Conservation (phyloP, 352 stramenopile species). For the Halophytophthora polymorphica region DNA sequence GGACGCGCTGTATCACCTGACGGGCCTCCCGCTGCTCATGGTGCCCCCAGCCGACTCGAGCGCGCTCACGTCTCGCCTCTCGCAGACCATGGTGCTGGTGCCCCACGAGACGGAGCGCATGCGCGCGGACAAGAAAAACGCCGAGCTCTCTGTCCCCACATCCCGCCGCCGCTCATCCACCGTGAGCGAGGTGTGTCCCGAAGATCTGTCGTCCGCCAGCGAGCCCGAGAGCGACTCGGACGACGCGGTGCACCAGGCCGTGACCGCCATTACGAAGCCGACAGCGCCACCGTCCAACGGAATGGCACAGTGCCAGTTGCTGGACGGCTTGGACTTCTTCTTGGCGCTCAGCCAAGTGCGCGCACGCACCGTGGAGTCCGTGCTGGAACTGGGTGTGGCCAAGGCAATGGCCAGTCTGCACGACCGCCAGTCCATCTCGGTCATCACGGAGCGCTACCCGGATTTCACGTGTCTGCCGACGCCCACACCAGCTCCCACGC, state of each 20-base stretch:
- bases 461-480: conserved; percentile 58
- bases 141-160: conserved; percentile 14
- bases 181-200: conserved; percentile 22
- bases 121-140: conserved; percentile 30
- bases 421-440: conserved; percentile 41
- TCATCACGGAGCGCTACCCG: conserved; percentile 57
- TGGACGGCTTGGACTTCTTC: conserved; percentile 73
- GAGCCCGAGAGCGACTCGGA: conserved; percentile 19
- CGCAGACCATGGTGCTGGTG: conserved; percentile 3
- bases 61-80: conserved; percentile 13
- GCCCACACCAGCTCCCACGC: conserved; percentile 1
- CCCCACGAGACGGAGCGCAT: conserved; percentile 16
- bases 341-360: conserved; percentile 44
- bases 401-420: conserved; percentile 30
- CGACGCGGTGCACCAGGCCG: conserved; percentile 1
- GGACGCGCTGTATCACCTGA: conserved; percentile 25
- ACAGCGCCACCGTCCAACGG: not conserved
- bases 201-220: conserved; percentile 20
- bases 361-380: conserved; percentile 26
- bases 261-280: not conserved
- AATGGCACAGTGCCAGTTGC: conserved; percentile 27
- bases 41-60: conserved; percentile 28
- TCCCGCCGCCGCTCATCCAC: not conserved
- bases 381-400: conserved; percentile 36
- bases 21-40: conserved; percentile 26